Percentiles rank a stretch among this genome's conserved stretches.
Conservation (phyloP, 768 basidiomycete genomes). For the Panaeolus papilionaceus region DNA sequence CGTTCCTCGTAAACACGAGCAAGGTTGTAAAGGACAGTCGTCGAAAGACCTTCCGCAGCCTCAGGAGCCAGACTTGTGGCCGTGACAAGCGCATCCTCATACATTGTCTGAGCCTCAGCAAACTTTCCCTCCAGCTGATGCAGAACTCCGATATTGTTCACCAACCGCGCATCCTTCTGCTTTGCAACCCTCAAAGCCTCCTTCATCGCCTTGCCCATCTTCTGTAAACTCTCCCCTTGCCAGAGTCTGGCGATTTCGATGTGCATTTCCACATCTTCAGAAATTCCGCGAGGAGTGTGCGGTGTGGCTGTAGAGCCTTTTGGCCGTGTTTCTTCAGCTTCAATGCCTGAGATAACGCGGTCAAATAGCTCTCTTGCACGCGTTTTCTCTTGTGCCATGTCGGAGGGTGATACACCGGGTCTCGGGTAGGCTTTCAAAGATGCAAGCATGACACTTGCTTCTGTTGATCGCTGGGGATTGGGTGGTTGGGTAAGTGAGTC, state of each 20-base stretch:
- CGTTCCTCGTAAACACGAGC: slow-evolving; percentile 90
- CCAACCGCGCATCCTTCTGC: slow-evolving; percentile 66
- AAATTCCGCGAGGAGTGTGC: slow-evolving; percentile 54
- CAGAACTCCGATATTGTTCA: slow-evolving; percentile 84
- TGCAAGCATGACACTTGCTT: slow-evolving; percentile 90
- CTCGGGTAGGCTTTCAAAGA: slow-evolving; percentile 85
- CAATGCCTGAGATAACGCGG: slow-evolving; percentile 69
- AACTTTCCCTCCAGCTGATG: slow-evolving; percentile 72
- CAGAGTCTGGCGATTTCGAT: slow-evolving; percentile 91
- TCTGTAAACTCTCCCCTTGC: slow-evolving; percentile 81
- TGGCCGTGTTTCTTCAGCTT: slow-evolving; percentile 59
- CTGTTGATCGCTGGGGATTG: slow-evolving; percentile 69
- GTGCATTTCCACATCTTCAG: slow-evolving; percentile 86
- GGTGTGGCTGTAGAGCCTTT: slow-evolving; percentile 45
- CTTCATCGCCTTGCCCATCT: slow-evolving; percentile 72
- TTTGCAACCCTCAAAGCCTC: slow-evolving; percentile 75
- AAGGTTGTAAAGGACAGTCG: slow-evolving; percentile 89
- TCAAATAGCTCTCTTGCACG: slow-evolving; percentile 87
- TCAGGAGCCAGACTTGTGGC: slow-evolving; percentile 53
- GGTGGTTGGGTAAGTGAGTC: slow-evolving; percentile 77
- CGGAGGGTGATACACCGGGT: slow-evolving; percentile 77
- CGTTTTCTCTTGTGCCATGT: slow-evolving; percentile 71
- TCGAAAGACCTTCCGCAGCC: slow-evolving; percentile 72
- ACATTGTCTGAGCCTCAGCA: slow-evolving; percentile 62
- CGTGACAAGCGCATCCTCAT: slow-evolving; percentile 75